Base-by-base conservation (phyloP, 2,329 filamentous ascomycete genomes). In the Fusarium solani-melongenae region DNA sequence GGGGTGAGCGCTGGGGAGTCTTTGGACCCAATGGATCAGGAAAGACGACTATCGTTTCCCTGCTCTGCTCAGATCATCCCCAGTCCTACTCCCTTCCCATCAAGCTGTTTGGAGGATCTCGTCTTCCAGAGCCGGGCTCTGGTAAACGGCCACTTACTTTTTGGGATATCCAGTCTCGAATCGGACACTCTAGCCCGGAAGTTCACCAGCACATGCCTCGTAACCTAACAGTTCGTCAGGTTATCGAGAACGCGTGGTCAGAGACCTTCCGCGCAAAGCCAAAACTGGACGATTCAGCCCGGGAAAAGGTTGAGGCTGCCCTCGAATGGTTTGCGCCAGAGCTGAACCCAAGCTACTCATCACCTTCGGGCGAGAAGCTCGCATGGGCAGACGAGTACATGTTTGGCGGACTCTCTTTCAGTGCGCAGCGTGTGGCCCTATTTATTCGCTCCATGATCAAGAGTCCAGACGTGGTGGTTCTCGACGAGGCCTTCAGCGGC, bases 21-120 rank as follows among this genome's bases (percentile, higher is more conserved):
- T 96, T 99, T 79, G 96, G 96, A 0, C 93, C 95, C 34, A 98
- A 99, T 77, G 96, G 93, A 14, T 98, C 94, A 1, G 96, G 96
- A 20, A 99, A 99, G 85, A 99, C 96, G 0, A 99, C 96, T 0
- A 88, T 99, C 41, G 89, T 98, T 31, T 96, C 95, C 6, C 88
- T 99, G 7, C 93, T 99, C 67, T 97, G 94, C 68, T 98, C 96
- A 1, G 96, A 99, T 79, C 96, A 99, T 77, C 96, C 96, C 0
- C 96, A 98, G 82, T 92, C 95, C 0, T 99, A 98, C 81, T 94
- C 94, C 0, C 89, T 95, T 27, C 95, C 96, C 1, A 92, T 99
- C 69, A 92, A 90, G 75, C 87, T 98, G 15, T 98, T 99, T 80
- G 94, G 95, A 1, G 91, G 91, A 24, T 92, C 92, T 63, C 90